Evolutionary conservation across 2,329 filamentous ascomycete genomes (phyloP).

Genomic region (Sarocladium brachiariae): DNA sequence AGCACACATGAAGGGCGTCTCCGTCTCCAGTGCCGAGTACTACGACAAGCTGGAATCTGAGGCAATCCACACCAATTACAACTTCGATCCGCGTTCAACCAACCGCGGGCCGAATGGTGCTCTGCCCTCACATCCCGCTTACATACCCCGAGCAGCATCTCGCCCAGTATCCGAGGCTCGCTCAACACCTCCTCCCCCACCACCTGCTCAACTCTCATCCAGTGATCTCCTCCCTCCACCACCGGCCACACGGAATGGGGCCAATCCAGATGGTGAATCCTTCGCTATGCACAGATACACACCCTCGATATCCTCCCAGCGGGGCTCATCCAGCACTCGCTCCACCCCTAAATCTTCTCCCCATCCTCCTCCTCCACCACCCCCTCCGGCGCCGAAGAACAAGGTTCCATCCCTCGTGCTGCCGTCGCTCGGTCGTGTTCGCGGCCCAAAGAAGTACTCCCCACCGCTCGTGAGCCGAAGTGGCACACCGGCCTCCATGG

Average conservation of each 20-base stretch:
- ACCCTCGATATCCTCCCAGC: not conserved
- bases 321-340: constrained; percentile 7
- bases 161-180: not conserved
- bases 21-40: constrained; percentile 30
- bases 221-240: not conserved
- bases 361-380: constrained; percentile 21
- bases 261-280: not conserved
- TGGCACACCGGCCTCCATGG: not conserved
- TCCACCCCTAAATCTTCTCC: constrained; percentile 13
- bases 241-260: not conserved
- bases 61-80: constrained; percentile 18
- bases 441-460: constrained; percentile 33
- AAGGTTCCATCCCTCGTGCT: constrained; percentile 29
- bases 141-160: constrained; percentile 31
- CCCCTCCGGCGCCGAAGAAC: constrained; percentile 14
- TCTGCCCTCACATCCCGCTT: constrained; percentile 43
- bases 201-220: not conserved
- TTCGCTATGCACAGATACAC: constrained; percentile 7
- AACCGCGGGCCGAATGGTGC: constrained; percentile 20
- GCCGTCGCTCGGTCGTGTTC: constrained; percentile 31
- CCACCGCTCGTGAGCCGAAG: constrained; percentile 27
- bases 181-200: constrained; percentile 11
- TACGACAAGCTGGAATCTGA: constrained; percentile 32
- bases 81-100: constrained; percentile 20
- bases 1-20: constrained; percentile 15